These are phyloP conservation scores for Lathyrus sativus DNA, from an alignment of 306 rosid species.

Conservation along the genomic window DNA sequence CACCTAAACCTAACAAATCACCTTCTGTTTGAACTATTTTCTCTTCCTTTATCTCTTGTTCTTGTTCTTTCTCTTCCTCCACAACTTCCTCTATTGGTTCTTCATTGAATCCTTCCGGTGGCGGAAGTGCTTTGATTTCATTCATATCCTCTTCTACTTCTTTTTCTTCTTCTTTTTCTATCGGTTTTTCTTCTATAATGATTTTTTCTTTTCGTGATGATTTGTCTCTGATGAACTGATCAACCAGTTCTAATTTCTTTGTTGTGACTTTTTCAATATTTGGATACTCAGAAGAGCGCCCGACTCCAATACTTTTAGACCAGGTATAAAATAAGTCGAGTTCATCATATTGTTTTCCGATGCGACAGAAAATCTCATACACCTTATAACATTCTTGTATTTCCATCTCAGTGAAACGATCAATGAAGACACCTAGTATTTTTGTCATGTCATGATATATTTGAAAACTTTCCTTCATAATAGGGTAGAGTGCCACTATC, in stretches of 20 bases:
- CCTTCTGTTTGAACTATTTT: conserved; percentile 46
- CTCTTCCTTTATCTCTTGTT: conserved; percentile 31
- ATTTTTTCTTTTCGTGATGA: conserved; percentile 44
- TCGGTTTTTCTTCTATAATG: conserved; percentile 7
- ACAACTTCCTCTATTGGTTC: conserved; percentile 33
- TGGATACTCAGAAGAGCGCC: conserved; percentile 79
- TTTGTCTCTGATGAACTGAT: conserved; percentile 69
- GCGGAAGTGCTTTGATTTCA: conserved; percentile 70
- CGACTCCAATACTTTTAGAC: conserved; percentile 66
- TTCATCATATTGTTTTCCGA: conserved; percentile 82
- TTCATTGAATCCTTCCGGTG: conserved; percentile 53
- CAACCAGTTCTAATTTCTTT: conserved; percentile 72
- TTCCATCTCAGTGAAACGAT: conserved; percentile 64
- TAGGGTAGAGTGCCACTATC: conserved; percentile 69
- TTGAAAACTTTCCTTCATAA: conserved; percentile 77
- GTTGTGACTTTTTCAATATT: conserved; percentile 74
- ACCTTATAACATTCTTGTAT: conserved; percentile 59
- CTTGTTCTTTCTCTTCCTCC: conserved; percentile 31
- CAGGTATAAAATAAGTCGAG: conserved; percentile 69
- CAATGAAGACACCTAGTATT: conserved; percentile 57
- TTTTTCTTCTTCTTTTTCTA: neutral
- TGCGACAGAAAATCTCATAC: conserved; percentile 72
- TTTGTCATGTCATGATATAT: conserved; percentile 65
- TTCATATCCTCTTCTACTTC: conserved; percentile 47
- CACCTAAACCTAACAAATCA: conserved; percentile 64